phyloP scores from a whole-genome alignment of 1,139 yeast species.

The Candida albicans region DNA sequence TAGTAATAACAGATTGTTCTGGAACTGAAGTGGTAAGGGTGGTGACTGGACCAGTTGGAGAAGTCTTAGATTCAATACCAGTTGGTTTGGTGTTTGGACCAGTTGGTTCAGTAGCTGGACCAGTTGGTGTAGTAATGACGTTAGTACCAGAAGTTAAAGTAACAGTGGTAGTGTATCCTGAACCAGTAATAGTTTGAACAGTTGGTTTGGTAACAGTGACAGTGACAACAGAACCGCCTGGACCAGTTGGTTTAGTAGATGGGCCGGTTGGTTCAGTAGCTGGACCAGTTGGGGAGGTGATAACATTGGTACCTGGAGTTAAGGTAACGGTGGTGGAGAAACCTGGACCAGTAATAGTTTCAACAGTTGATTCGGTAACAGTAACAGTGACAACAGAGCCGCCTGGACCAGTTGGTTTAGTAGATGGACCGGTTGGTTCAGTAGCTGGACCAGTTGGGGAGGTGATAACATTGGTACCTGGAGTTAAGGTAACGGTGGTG shows the following conservation, averaged over 20 bases:
- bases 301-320: not conserved
- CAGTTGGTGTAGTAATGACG: conserved; percentile 1
- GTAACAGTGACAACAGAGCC: not conserved
- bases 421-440: not conserved
- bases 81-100: not conserved
- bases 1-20: not conserved
- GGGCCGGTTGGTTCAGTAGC: not conserved
- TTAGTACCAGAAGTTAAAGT: conserved; percentile 1
- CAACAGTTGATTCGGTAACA: not conserved
- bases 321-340: too few species aligned
- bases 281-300: not conserved
- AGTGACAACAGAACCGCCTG: too few species aligned
- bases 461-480: not conserved
- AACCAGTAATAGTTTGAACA: not conserved
- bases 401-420: not conserved
- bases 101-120: conserved; percentile 1
- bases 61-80: too few species aligned
- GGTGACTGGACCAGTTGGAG: not conserved
- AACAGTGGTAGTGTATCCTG: conserved; percentile 1
- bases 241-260: too few species aligned
- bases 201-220: too few species aligned
- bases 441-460: conserved; percentile 1
- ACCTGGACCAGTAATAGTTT: conserved; percentile 1
- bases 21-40: not conserved
- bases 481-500: conserved; percentile 1